Base-by-base conservation (phyloP, 2,329 filamentous ascomycete species). In the Pseudovirgaria hyperparasitica region DNA sequence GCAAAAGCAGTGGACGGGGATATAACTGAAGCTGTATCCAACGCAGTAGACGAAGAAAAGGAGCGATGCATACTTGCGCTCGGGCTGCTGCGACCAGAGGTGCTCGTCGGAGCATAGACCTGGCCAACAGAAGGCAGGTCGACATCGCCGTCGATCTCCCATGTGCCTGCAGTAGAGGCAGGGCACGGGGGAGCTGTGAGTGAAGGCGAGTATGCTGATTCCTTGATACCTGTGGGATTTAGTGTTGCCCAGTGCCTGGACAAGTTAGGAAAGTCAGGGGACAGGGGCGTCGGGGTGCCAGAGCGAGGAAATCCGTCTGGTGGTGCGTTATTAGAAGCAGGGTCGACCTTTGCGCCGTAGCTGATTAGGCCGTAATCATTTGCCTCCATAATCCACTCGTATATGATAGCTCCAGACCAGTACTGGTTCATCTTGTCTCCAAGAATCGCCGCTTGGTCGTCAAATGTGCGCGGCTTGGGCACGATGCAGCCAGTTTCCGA, bases 321-420 rank as follows among this genome's bases (percentile, higher is more conserved):
- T n/a, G 66, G 69, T 2, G 63, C 45, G 23, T 35, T 37, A 2
- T 52, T 41, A 12, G 42, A 41, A 1, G 63, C 52, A 13, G 64
- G 56, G 19, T 62, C 63, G 8, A 63, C 65, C n/a, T 61, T 54
- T 4, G 68, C 58, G 1, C 78, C 81, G 48, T 92, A 92, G 12
- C 67, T 74, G 41, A 92, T 68, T 19, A 92, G 63, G 20, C 84
- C 84, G 52, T 92, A 92, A 43, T 82, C 55, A 53, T 92, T 92
- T 26, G 68, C 62, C 54, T 92, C 84, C 48, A 87, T 60, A 36
- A 92, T 82, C 84, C 84, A 92, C 50, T 92, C 82, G 55, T 92
- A 92, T 38, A 92, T 65, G 36, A 92, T 85, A 28, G 80, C 67
- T 29, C 84, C 84, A 27, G 79, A 85, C 65, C 70, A 76, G 16